A percentile compares a stretch with the other conserved stretches of the same genome.
These are phyloP conservation scores for Aspergillus calidoustus DNA, from an alignment of 2,329 filamentous ascomycete genomes.

Conservation along the genomic window DNA sequence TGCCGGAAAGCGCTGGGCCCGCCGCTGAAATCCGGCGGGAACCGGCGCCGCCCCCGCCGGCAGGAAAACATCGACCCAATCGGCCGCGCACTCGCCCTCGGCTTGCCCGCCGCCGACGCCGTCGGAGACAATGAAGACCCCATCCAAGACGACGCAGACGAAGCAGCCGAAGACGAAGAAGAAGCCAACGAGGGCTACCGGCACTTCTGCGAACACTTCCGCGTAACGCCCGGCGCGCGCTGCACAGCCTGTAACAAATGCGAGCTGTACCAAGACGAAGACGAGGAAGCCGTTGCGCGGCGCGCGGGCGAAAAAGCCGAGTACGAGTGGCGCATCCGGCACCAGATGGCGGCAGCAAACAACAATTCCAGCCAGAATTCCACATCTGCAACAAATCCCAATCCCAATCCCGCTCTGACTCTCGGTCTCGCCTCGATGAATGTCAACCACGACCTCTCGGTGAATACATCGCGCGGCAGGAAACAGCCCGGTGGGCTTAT, in stretches of 20 bases:
- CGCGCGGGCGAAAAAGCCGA: slow-evolving; percentile 74
- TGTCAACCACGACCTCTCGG: slow-evolving; percentile 36
- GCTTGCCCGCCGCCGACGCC: slow-evolving; percentile 21
- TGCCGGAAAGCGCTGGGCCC: slow-evolving; percentile 71
- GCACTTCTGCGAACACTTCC: slow-evolving; percentile 96
- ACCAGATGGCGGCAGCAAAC: slow-evolving; percentile 48
- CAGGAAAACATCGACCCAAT: slow-evolving; percentile 50
- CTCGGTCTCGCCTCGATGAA: slow-evolving; percentile 25
- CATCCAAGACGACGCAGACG: slow-evolving; percentile 14
- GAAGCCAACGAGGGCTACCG: slow-evolving; percentile 74
- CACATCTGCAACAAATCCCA: no score
- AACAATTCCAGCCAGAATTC: not conserved
- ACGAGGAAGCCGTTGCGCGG: slow-evolving; percentile 70
- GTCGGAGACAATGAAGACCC: not conserved
- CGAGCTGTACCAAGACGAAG: slow-evolving; percentile 73
- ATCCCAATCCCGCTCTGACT: not conserved
- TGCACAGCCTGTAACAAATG: slow-evolving; percentile 82
- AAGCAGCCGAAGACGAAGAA: slow-evolving; percentile 30
- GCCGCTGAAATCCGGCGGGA: slow-evolving; percentile 22
- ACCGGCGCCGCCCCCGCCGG: slow-evolving; percentile 15
- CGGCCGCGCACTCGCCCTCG: slow-evolving; percentile 30
- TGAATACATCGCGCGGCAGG: slow-evolving; percentile 11
- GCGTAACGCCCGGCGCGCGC: slow-evolving; percentile 73
- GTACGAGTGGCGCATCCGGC: slow-evolving; percentile 69
- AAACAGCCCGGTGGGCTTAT: slow-evolving; percentile 3